phyloP scores from a whole-genome alignment of 257 asterid genomes.

The Scutellaria minor region DNA sequence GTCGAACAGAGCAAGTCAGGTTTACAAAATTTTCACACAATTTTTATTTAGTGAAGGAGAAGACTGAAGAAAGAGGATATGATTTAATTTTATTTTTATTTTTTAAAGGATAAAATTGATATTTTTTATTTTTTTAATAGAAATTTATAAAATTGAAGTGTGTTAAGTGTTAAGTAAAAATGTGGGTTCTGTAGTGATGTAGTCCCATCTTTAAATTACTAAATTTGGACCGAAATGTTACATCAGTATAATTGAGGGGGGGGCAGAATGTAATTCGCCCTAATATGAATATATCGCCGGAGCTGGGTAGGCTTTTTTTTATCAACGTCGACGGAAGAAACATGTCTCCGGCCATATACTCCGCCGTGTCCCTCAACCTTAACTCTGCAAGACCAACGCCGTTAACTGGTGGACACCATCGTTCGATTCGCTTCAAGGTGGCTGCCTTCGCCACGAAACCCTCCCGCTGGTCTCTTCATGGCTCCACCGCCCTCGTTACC shows the following conservation, averaged over 20 bases:
- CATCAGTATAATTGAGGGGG: background rate
- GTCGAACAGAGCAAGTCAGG: too few species aligned
- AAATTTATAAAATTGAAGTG: too few species aligned
- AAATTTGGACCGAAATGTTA: background rate
- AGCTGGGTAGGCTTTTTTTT: background rate
- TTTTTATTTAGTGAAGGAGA: too few species aligned
- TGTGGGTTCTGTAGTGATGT: too few species aligned
- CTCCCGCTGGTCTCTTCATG: conserved; percentile 60
- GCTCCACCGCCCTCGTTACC: conserved; percentile 64
- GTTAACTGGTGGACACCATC: background rate
- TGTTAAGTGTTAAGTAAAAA: too few species aligned
- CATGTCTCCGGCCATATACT: conserved; percentile 36
- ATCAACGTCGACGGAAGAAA: background rate
- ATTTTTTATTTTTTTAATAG: too few species aligned
- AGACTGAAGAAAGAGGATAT: too few species aligned
- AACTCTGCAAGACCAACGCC: conserved; percentile 9
- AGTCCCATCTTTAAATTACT: too few species aligned
- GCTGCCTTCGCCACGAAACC: conserved; percentile 36
- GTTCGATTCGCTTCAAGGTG: conserved; percentile 33
- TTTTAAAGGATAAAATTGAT: too few species aligned
- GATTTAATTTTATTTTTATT: too few species aligned
- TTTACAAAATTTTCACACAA: too few species aligned
- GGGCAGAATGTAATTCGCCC: background rate
- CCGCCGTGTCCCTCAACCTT: conserved; percentile 6
- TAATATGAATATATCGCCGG: background rate